A percentile compares a stretch with the other conserved stretches of the same genome.
Evolutionary conservation across 805 yeast species (phyloP).

Genomic region (Sugiyamaella smithiae): DNA sequence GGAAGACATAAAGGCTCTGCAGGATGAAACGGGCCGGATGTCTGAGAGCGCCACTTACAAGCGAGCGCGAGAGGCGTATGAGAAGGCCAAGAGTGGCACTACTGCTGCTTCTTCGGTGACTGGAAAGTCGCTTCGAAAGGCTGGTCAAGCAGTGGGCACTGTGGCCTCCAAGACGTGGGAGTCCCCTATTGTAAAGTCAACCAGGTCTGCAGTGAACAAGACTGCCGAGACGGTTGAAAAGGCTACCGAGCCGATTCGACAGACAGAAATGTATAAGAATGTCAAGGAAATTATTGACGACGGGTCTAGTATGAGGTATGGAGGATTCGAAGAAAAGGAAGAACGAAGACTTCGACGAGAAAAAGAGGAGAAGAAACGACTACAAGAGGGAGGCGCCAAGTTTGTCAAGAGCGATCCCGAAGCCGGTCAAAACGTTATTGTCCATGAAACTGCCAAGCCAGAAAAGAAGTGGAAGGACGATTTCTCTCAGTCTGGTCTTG

Average conservation of each 20-base stretch:
- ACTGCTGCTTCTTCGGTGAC: constrained; percentile 49
- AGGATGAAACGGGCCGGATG: constrained; percentile 91
- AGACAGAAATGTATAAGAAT: constrained; percentile 86
- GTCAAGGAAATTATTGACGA: constrained; percentile 87
- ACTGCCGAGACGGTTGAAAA: constrained; percentile 83
- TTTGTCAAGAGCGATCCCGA: constrained; percentile 63
- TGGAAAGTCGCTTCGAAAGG: constrained; percentile 72
- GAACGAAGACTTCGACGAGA: constrained; percentile 73
- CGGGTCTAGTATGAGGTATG: constrained; percentile 84
- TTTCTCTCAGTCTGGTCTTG: constrained; percentile 65
- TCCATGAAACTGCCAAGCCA: constrained; percentile 76
- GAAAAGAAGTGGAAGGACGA: constrained; percentile 67
- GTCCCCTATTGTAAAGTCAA: constrained; percentile 83
- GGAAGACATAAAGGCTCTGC: constrained; percentile 88
- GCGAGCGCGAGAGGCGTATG: constrained; percentile 89
- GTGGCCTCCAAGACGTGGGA: constrained; percentile 95
- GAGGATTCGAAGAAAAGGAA: constrained; percentile 87
- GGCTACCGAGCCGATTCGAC: constrained; percentile 87
- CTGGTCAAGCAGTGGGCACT: constrained; percentile 91
- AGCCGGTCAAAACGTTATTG: constrained; percentile 78
- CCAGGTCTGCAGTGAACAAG: constrained; percentile 77
- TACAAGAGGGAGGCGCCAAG: constrained; percentile 53
- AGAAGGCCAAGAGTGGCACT: constrained; percentile 70
- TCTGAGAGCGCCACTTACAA: constrained; percentile 93
- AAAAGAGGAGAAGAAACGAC: constrained; percentile 31